Evolutionary conservation across 768 basidiomycete species (phyloP), one percentile per base, ranked within the genome.

Genomic region (Hericium erinaceus): DNA sequence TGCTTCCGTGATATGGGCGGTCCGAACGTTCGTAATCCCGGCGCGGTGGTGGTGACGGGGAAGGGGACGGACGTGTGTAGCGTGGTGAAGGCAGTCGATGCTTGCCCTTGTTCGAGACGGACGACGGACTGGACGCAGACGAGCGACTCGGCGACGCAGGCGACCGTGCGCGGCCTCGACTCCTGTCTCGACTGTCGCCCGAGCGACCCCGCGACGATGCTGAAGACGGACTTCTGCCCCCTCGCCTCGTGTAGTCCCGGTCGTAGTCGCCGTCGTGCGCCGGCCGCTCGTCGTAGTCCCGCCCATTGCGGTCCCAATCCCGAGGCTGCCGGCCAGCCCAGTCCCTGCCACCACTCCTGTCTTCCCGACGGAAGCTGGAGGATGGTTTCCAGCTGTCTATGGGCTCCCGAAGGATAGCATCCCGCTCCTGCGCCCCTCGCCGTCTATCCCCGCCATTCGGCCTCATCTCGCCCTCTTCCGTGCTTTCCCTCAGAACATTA

Each of bases 301-400:
- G 66, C 56, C 67, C 61, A 56, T 73, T 68, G 52, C 74, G 61
- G 54, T 80, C 79, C 44, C 80, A 77, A 41, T 80, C 79, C 41
- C 44, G 44, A n/a, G 44, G 44, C 20, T 46, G n/a, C 20, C 44
- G 44, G 18, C n/a, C 15, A 46, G n/a, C 44, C 20, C 44, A 18
- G n/a, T 46, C 44, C 44, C 44, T 46, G 16, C 44, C 20, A n/a
- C 20, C 44, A 8, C 7, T 20, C 44, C 44, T 46, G 4, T 46
- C 44, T 3, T 46, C 44, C 44, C 44, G 20, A n/a, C 44, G 44
- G n/a, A 20, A 46, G 44, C 44, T 15, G 16, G 15, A 18, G 6
- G 44, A 46, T 20, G 44, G 44, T 15, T 46, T 20, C 44, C 44
- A 46, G 44, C 20, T n/a, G 44, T 46, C n/a, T 46, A 20, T 20